Conservation (phyloP, 495 filamentous ascomycete species). For the Astrothelium macrocarpum region DNA sequence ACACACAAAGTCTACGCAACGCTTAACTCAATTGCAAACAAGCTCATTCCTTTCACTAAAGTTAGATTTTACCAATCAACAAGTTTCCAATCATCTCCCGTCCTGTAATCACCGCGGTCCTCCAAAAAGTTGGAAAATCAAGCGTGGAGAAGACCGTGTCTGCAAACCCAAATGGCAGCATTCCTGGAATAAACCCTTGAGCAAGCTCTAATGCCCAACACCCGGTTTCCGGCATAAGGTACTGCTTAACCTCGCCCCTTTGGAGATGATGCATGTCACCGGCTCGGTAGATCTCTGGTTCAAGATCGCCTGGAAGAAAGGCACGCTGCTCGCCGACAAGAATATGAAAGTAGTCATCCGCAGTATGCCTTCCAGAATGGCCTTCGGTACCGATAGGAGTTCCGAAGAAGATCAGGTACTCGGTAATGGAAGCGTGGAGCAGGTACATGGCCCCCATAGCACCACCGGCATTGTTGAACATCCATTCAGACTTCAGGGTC, state of each 20-base stretch:
- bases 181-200: conserved; percentile 80
- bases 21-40: not conserved
- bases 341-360: conserved; percentile 91
- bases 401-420: conserved; percentile 75
- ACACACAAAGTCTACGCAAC: not conserved
- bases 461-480: conserved; percentile 48
- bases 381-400: conserved; percentile 83
- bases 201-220: conserved; percentile 88
- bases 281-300: conserved; percentile 63
- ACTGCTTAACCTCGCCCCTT: conserved; percentile 73
- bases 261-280: conserved; percentile 69
- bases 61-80: conserved; percentile 59
- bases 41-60: no score
- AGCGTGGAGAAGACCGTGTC: conserved; percentile 63
- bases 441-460: conserved; percentile 89
- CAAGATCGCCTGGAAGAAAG: conserved; percentile 58
- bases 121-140: conserved; percentile 61
- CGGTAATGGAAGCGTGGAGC: conserved; percentile 76
- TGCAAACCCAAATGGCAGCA: conserved; percentile 79
- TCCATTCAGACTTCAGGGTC: conserved; percentile 39
- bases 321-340: conserved; percentile 63
- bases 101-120: conserved; percentile 58
- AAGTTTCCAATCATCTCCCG: conserved; percentile 66
- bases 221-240: conserved; percentile 58
- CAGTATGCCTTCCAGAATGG: conserved; percentile 76